A percentile compares a stretch with the other conserved stretches of the same genome.
These are phyloP conservation scores for Schizochytrium sp. DNA, from an alignment of 108 stramenopile genomes.

Conservation along the genomic window DNA sequence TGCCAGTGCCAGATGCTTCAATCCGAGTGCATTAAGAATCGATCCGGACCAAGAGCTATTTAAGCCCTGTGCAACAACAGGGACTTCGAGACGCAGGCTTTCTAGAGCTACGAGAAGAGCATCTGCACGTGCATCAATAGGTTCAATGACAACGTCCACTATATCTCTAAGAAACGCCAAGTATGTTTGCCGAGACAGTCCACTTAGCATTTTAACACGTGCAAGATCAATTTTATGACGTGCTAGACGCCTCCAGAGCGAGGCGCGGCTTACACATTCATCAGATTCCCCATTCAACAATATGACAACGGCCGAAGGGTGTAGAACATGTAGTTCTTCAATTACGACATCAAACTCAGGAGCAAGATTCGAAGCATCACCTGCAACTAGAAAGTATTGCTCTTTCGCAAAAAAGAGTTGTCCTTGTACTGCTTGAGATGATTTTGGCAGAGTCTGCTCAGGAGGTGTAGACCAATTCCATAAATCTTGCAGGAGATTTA, in stretches of 20 bases:
- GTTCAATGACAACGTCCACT: neutral
- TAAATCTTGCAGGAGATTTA: neutral
- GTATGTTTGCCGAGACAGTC: neutral
- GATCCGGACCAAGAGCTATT: neutral
- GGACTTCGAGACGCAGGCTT: neutral
- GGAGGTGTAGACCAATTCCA: slow-evolving; percentile 11
- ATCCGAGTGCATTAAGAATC: neutral
- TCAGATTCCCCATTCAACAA: neutral
- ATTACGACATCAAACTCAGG: neutral
- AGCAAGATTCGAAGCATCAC: neutral
- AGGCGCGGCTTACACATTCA: neutral
- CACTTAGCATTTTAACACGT: neutral
- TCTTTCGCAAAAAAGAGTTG: neutral
- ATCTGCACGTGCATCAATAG: neutral
- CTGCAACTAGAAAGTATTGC: slow-evolving; percentile 16
- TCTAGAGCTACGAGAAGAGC: neutral
- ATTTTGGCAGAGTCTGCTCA: neutral
- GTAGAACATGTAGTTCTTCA: neutral
- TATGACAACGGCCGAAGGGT: neutral
- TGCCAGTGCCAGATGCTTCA: neutral
- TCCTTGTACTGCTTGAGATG: neutral
- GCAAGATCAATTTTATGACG: neutral
- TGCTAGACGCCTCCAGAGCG: neutral
- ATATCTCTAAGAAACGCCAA: neutral
- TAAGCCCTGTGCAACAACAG: neutral